Conservation (phyloP, 257 asterid species). For the Linderniella brevidens region DNA sequence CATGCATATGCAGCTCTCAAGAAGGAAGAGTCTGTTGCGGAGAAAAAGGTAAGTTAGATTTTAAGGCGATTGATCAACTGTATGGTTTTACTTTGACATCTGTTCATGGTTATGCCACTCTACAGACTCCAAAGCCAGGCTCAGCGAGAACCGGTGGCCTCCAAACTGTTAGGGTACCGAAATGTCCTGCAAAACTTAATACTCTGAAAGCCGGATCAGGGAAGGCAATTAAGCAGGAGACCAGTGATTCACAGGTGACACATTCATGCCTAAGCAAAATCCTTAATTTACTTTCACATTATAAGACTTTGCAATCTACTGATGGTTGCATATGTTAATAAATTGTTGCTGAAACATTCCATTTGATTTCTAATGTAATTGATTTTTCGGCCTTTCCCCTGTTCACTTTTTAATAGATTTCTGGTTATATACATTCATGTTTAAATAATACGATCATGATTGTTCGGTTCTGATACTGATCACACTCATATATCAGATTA, state of each 20-base stretch:
- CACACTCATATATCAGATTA: too few relatives aligned
- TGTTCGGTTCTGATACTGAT: too few relatives aligned
- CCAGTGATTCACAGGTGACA: conserved; percentile 27
- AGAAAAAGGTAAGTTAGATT: too few relatives aligned
- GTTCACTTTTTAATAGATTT: neutral
- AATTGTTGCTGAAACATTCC: too few relatives aligned
- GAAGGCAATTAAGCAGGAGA: conserved; percentile 31
- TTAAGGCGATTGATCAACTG: conserved; percentile 1
- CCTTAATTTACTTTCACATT: too few relatives aligned
- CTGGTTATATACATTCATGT: neutral
- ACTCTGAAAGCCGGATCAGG: conserved; percentile 30
- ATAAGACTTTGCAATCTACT: too few relatives aligned
- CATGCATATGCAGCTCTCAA: too few relatives aligned
- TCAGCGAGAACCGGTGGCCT: conserved; percentile 28
- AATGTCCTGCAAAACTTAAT: conserved; percentile 39
- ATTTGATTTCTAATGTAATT: too few relatives aligned
- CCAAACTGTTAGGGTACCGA: conserved; percentile 25
- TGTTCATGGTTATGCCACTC: conserved; percentile 11
- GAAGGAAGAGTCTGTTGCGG: too few relatives aligned
- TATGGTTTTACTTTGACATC: conserved; percentile 6
- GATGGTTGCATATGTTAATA: too few relatives aligned
- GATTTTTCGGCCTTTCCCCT: too few relatives aligned
- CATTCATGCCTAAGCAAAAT: conserved; percentile 15
- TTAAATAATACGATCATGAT: too few relatives aligned
- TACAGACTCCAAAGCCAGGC: conserved; percentile 31